Base-by-base conservation (phyloP, 2,329 filamentous ascomycete species). In the Stromatinia cepivora region DNA sequence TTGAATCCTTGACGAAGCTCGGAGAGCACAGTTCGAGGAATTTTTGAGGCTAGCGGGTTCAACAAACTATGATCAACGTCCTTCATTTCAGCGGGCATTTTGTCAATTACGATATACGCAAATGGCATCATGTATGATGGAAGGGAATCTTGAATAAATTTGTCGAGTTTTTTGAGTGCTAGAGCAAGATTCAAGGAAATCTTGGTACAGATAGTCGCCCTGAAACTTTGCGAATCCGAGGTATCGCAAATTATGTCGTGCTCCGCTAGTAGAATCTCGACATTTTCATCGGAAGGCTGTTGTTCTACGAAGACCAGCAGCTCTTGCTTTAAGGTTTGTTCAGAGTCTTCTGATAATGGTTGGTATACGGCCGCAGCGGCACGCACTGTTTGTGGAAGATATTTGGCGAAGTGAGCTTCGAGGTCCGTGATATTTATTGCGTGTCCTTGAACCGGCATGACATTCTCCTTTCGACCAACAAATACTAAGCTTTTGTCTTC, bases 381-480 rank as follows among this genome's bases (percentile, higher is more conserved):
- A 54, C 75, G 76, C 50, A 74, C 72, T 4, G 66, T 70, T 1
- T 75, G 20, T 11, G 81, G 78, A 1, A 83, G 77, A 28, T 81
- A 74, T 46, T 70, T 78, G 13, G 70, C 36, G n/a, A 82, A 75
- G 70, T 81, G 79, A 7, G 70, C 70, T 69, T 83, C 81, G 8
- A 83, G 75, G 9, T 82, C 80, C 20, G 78, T 75, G 28, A 81
- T 75, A 66, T 82, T 78, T 17, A 82, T 77, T 5, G 78, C 77
- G 70, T 82, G 79, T 8, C 81, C 81, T 50, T 81, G 77, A 13
- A 77, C 73, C 0, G 77, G 74, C 3, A 76, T 34, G 20, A 69
- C 56, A 56, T 75, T 73, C 34, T 91, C 89, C 72, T 88, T 89
- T 65, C 90, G 83, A 15, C 88, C 88, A 52, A 89, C 81, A 71